Conservation (phyloP, 1,284 basidiomycete species). For the Xanthoconium separans region DNA sequence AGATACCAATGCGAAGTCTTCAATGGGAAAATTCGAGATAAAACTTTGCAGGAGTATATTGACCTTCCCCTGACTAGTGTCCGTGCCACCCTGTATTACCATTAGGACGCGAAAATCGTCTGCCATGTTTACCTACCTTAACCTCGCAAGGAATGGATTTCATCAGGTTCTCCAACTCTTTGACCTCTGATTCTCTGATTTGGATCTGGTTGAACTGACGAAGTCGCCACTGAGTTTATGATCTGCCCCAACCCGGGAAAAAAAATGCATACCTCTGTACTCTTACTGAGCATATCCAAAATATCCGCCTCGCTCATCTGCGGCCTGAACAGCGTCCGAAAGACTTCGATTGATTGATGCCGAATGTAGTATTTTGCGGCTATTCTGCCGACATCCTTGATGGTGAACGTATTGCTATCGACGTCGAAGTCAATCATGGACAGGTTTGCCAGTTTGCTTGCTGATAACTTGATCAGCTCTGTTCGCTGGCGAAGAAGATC, state of each 20-base stretch:
- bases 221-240: background rate
- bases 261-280: slow-evolving; percentile 72
- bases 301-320: slow-evolving; percentile 95
- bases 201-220: slow-evolving; percentile 91
- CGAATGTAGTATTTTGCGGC: slow-evolving; percentile 97
- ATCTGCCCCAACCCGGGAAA: background rate
- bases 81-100: slow-evolving; percentile 62
- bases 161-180: slow-evolving; percentile 79
- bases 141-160: slow-evolving; percentile 79
- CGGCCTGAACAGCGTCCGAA: slow-evolving; percentile 70
- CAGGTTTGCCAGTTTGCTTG: slow-evolving; percentile 67
- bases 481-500: slow-evolving; percentile 74
- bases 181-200: slow-evolving; percentile 85
- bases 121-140: slow-evolving; percentile 43
- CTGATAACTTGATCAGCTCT: slow-evolving; percentile 72
- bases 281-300: slow-evolving; percentile 82
- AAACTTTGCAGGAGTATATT: slow-evolving; percentile 94
- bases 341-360: slow-evolving; percentile 85
- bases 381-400: slow-evolving; percentile 90
- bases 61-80: slow-evolving; percentile 81
- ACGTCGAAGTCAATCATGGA: slow-evolving; percentile 87
- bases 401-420: slow-evolving; percentile 60
- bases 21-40: slow-evolving; percentile 79
- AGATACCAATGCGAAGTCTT: slow-evolving; percentile 97
- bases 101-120: background rate